Conservation (phyloP, 2,329 filamentous ascomycete species). For the Aspergillus sclerotialis region DNA sequence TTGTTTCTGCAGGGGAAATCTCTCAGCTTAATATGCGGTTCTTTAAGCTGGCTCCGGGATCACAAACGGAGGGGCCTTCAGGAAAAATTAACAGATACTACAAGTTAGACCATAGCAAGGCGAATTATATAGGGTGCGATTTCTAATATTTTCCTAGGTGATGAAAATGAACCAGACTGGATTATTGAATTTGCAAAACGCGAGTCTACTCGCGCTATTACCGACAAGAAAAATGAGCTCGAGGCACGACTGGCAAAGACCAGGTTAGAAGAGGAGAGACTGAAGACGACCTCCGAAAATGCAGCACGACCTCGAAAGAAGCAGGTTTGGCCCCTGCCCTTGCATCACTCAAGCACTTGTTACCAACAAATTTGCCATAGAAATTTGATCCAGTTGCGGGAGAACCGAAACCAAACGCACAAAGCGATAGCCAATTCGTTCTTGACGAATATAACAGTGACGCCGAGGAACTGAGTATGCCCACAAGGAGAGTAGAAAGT, state of each 20-base stretch:
- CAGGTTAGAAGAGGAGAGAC: constrained; percentile 55
- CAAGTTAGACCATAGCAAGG: constrained; percentile 29
- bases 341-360: background rate
- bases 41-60: constrained; percentile 83
- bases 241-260: constrained; percentile 64
- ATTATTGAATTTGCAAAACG: constrained; percentile 69
- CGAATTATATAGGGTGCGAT: background rate
- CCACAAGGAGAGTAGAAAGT: constrained; percentile 18
- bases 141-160: constrained; percentile 25
- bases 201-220: constrained; percentile 60
- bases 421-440: constrained; percentile 63
- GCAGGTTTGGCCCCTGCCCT: constrained; percentile 25
- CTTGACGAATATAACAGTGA: constrained; percentile 70
- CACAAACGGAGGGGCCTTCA: constrained; percentile 61
- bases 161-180: constrained; percentile 77
- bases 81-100: constrained; percentile 42
- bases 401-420: constrained; percentile 8
- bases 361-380: constrained; percentile 10
- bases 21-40: constrained; percentile 79
- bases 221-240: constrained; percentile 61
- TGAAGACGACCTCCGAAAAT: constrained; percentile 44
- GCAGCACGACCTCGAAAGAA: constrained; percentile 44
- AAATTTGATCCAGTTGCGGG: constrained; percentile 16
- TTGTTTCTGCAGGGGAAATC: constrained; percentile 82
- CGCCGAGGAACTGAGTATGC: constrained; percentile 35